phyloP scores from a whole-genome alignment of 2,329 filamentous ascomycete species.

The Didymella glomerata region DNA sequence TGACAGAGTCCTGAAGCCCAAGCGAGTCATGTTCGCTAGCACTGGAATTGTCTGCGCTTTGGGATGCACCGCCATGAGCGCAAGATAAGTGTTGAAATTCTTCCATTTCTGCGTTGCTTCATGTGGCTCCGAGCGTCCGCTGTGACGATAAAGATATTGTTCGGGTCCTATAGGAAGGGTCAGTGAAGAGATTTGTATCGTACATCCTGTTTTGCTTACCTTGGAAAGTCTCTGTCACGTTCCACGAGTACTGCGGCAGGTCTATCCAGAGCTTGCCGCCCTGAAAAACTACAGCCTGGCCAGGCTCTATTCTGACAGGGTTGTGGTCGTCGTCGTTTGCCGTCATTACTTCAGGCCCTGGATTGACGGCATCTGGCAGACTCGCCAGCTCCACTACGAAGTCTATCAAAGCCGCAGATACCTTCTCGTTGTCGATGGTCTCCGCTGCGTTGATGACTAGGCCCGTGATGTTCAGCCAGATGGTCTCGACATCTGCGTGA shows the following conservation, averaged over 20 bases:
- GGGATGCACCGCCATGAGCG: conserved; percentile 10
- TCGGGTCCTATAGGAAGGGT: conserved; percentile 1
- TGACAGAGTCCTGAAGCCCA: background rate
- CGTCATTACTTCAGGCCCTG: conserved; percentile 3
- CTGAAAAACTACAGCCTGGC: background rate
- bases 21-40: background rate
- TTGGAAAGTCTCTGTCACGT: conserved; percentile 13
- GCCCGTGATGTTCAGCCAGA: conserved; percentile 1
- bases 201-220: background rate
- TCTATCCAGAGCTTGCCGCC: conserved; percentile 15
- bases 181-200: background rate
- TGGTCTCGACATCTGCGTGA: background rate
- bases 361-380: conserved; percentile 15
- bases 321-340: background rate
- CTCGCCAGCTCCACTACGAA: conserved; percentile 19
- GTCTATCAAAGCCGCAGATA: background rate
- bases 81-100: conserved; percentile 18
- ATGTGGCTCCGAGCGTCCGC: background rate
- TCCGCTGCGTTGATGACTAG: background rate
- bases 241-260: conserved; percentile 4
- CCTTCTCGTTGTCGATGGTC: conserved; percentile 1
- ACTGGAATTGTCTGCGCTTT: conserved; percentile 8
- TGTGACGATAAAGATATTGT: background rate
- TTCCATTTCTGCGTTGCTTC: conserved; percentile 8
- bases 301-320: background rate